These are phyloP conservation scores for Penicillium capsulatum DNA, from an alignment of 2,329 filamentous ascomycete genomes.

Conservation along the genomic window DNA sequence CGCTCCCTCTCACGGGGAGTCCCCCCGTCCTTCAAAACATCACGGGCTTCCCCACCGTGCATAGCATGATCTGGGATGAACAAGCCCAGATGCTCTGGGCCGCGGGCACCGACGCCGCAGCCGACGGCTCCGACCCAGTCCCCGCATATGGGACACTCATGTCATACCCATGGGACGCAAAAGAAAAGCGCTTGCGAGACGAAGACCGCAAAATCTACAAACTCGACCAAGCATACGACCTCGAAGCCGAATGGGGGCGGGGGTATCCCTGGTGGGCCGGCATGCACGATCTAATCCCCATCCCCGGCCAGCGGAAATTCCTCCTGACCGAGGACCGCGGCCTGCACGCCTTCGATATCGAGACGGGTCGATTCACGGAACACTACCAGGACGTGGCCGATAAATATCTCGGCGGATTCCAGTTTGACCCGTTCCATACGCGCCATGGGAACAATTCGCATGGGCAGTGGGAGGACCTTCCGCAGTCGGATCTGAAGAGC, in stretches of 20 bases:
- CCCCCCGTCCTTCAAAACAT: conserved; percentile 23
- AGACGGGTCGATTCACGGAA: conserved; percentile 12
- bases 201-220: conserved; percentile 12
- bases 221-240: conserved; percentile 12
- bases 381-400: conserved; percentile 14
- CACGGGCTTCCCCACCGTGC: conserved; percentile 23
- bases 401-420: conserved; percentile 23
- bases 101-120: conserved; percentile 21
- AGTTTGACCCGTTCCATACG: conserved; percentile 20
- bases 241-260: conserved; percentile 21
- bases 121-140: conserved; percentile 22
- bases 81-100: conserved; percentile 24
- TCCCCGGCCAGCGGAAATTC: conserved; percentile 24
- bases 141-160: conserved; percentile 20
- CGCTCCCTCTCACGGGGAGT: conserved; percentile 17
- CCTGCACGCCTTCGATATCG: conserved; percentile 21
- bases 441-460: conserved; percentile 18
- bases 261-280: conserved; percentile 24
- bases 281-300: conserved; percentile 23
- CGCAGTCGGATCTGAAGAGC: conserved; percentile 22
- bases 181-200: conserved; percentile 15
- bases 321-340: conserved; percentile 22
- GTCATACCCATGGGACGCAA: conserved; percentile 20
- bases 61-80: conserved; percentile 27
- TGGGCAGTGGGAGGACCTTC: conserved; percentile 19